Percentiles rank a stretch among this genome's conserved stretches.
Evolutionary conservation across 225 moss, liverwort and hornwort genomes (phyloP).

Genomic region (Marchantia polymorpha): DNA sequence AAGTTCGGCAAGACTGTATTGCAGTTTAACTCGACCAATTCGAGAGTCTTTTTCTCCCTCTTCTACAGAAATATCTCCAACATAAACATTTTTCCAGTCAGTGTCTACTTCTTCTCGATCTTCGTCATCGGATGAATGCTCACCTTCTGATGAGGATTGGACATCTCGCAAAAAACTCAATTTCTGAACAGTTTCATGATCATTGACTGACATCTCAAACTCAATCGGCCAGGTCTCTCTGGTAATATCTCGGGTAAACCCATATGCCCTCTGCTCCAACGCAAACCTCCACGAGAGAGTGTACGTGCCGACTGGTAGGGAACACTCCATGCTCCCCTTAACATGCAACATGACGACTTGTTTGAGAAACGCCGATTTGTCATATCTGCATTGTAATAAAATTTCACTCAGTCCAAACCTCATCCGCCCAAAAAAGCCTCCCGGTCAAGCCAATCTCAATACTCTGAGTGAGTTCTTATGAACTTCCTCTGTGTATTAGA

Average conservation of each 20-base stretch:
- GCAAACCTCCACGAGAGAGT: constrained; percentile 46
- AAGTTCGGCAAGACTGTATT: neutral
- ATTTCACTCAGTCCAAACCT: neutral
- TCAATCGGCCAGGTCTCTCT: too few species aligned
- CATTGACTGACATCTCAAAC: neutral
- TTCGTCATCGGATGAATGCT: too few species aligned
- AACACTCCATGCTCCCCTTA: constrained; percentile 33
- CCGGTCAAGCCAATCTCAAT: too few species aligned
- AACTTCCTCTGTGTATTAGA: too few species aligned
- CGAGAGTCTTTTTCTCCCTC: neutral
- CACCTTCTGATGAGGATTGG: too few species aligned
- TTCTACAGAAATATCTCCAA: constrained; percentile 22
- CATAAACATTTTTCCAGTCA: constrained; percentile 18
- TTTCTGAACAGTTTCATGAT: too few species aligned
- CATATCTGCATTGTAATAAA: constrained; percentile 34
- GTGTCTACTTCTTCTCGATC: too few species aligned
- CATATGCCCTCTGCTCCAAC: constrained; percentile 9
- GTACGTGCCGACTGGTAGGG: constrained; percentile 35
- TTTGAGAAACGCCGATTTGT: constrained; percentile 41
- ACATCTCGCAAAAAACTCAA: too few species aligned
- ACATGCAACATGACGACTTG: constrained; percentile 43
- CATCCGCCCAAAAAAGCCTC: neutral
- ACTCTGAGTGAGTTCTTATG: too few species aligned
- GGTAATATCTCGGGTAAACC: too few species aligned
- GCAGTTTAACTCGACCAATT: neutral